Evolutionary conservation across 1,284 basidiomycete genomes (phyloP).

Genomic region (Malassezia dermatis): DNA sequence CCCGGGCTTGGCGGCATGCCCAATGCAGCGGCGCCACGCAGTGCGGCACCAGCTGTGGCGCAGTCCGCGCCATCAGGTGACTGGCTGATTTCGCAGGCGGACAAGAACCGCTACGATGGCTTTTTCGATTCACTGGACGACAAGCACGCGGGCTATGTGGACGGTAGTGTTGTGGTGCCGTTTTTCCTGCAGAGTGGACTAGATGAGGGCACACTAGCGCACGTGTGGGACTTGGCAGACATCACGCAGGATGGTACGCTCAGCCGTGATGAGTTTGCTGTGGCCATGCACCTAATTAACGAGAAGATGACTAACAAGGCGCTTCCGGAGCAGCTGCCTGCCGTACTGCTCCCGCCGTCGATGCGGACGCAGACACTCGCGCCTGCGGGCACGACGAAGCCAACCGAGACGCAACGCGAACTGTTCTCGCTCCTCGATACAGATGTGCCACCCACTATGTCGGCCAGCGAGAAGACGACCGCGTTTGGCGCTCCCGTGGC

Average conservation of each 20-base stretch:
- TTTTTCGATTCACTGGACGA: constrained; percentile 77
- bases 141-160: constrained; percentile 67
- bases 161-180: constrained; percentile 85
- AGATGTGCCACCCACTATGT: constrained; percentile 50
- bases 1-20: constrained; percentile 24
- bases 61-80: background rate
- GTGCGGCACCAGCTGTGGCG: constrained; percentile 4
- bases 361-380: constrained; percentile 52
- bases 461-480: background rate
- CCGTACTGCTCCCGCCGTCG: constrained; percentile 68
- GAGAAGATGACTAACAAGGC: constrained; percentile 73
- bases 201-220: constrained; percentile 70
- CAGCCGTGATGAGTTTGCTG: constrained; percentile 84
- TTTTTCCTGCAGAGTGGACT: constrained; percentile 91
- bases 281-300: constrained; percentile 91
- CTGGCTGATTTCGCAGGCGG: constrained; percentile 77
- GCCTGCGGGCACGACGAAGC: constrained; percentile 23
- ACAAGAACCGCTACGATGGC: constrained; percentile 69
- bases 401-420: constrained; percentile 47
- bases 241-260: constrained; percentile 77
- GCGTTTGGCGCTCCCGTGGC: constrained; percentile 6
- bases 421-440: constrained; percentile 57
- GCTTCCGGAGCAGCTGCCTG: constrained; percentile 60
- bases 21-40: background rate
- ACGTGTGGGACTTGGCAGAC: constrained; percentile 91